Base-by-base conservation (phyloP, 306 rosid species). In the Cajanus cajan region DNA sequence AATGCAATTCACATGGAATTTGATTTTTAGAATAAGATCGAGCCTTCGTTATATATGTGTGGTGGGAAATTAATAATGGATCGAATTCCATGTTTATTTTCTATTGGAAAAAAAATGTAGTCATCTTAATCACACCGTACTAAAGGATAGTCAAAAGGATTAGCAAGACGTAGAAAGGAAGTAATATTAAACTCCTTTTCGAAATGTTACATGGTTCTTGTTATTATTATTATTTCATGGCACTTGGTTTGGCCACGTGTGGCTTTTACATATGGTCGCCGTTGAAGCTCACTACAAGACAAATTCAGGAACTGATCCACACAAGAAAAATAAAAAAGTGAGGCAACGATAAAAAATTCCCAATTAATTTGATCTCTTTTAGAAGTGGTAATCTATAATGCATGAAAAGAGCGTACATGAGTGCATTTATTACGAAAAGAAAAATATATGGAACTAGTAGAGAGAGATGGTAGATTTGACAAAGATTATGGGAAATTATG, bases 381-480 rank as follows among this genome's bases (percentile, higher is more conserved):
- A 15, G 64, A 34, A 80, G 82, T 80, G 78, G 81, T 52, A 40
- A 59, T 71, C 88, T 44, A 47, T 47, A 48, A 47, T 40, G 33
- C 57, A 48, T 47, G 73, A 72, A 72, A 62, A 34, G 75, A 72
- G 50, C 63, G 6, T 11, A 55, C 6, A 47, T 16, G 34, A 57
- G 74, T 77, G 78, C 83, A 65, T 85, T 80, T 80, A 81, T 71
- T 80, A 33, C 39, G 71, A 61, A 58, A 80, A 80, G 79, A 68
- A 75, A 84, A 62, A 33, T 7, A 54, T 19, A 18, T 44, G 51
- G 39, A 69, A 70, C 13, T 76, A 36, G 64, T 45, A 69, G 66
- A 40, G 66, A 40, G 78, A 39, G 78, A 64, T 67, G 58, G 55
- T 28, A 57, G 68, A 70, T 74, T 85, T 65, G 84, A 70, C 75